phyloP scores from a whole-genome alignment of 2,329 filamentous ascomycete species.

The Cyphellophora attinorum region DNA sequence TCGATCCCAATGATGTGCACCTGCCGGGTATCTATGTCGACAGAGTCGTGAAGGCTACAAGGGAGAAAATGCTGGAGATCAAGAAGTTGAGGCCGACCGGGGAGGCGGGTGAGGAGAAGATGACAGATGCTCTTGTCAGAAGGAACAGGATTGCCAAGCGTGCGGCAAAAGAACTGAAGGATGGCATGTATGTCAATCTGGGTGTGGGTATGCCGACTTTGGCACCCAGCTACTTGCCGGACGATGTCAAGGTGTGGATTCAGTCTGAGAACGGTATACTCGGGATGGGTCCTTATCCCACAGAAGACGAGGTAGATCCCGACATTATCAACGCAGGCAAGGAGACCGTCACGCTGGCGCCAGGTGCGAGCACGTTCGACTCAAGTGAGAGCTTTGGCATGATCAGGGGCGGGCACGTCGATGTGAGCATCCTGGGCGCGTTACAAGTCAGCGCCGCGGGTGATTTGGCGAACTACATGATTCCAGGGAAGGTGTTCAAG shows the following conservation, averaged over 20 bases:
- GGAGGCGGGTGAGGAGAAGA: conserved; percentile 28
- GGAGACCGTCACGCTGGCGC: conserved; percentile 71
- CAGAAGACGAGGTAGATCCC: conserved; percentile 60
- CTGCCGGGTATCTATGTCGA: conserved; percentile 77
- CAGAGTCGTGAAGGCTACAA: conserved; percentile 65
- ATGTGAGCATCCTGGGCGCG: conserved; percentile 74
- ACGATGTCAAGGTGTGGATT: conserved; percentile 64
- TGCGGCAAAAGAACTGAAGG: conserved; percentile 70
- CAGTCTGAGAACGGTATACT: conserved; percentile 82
- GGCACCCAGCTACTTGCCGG: conserved; percentile 65
- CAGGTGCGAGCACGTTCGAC: conserved; percentile 69
- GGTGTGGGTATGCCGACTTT: conserved; percentile 79
- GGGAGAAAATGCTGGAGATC: conserved; percentile 63
- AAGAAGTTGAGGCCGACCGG: conserved; percentile 45
- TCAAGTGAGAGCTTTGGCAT: conserved; percentile 75
- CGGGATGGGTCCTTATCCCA: conserved; percentile 73
- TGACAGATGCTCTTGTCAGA: conserved; percentile 41
- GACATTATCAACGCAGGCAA: conserved; percentile 83
- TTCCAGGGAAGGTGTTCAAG: conserved; percentile 75
- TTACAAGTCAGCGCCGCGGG: conserved; percentile 71
- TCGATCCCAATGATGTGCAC: conserved; percentile 65
- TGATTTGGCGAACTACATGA: conserved; percentile 83
- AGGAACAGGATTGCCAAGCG: conserved; percentile 65
- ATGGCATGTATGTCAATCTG: conserved; percentile 71
- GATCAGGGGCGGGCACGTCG: conserved; percentile 76